A percentile compares a stretch with the other conserved stretches of the same genome.
phyloP scores from a whole-genome alignment of 257 asterid species.

The Solanum habrochaites region DNA sequence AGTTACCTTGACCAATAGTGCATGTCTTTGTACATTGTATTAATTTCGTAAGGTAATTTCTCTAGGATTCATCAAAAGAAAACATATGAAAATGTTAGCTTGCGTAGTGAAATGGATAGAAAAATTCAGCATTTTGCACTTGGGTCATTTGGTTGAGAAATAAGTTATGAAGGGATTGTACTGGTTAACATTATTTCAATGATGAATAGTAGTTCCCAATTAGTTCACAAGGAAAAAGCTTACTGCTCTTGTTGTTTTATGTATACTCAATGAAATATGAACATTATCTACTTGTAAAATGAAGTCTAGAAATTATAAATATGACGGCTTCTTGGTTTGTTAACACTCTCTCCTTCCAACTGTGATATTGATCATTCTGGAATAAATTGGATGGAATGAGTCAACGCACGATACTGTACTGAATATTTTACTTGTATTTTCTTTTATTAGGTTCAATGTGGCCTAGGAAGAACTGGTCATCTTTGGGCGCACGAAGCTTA shows the following conservation, averaged over 20 bases:
- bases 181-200: neutral
- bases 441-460: constrained; percentile 72
- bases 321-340: neutral
- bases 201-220: neutral
- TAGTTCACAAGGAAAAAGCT: neutral
- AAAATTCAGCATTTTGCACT: neutral
- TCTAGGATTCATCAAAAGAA: neutral
- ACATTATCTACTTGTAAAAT: neutral
- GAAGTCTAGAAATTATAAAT: neutral
- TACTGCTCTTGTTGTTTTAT: neutral
- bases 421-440: neutral
- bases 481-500: constrained; percentile 92
- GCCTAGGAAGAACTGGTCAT: constrained; percentile 78
- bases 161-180: neutral
- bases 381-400: neutral
- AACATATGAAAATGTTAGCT: neutral
- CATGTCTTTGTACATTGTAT: neutral
- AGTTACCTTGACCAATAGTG: neutral
- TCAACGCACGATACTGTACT: neutral
- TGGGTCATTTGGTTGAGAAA: neutral
- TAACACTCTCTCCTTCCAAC: neutral
- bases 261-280: neutral
- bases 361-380: neutral
- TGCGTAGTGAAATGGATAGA: neutral
- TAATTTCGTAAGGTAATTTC: neutral